Conservation (phyloP, 257 asterid species). For the Linaria vulgaris region DNA sequence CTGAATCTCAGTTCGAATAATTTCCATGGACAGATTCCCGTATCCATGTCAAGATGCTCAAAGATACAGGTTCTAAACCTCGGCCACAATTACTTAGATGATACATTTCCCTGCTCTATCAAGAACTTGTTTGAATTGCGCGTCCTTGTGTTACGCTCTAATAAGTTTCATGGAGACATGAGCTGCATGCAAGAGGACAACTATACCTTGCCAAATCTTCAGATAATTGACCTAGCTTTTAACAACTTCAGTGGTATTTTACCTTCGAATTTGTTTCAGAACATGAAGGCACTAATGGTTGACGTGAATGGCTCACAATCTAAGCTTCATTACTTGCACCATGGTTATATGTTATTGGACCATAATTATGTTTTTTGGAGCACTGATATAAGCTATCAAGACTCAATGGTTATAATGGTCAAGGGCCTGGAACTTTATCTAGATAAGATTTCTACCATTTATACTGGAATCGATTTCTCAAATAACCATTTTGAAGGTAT, state of each 20-base stretch:
- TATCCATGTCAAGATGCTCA: conserved; percentile 44
- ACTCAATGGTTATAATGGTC: conserved; percentile 35
- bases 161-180: conserved; percentile 37
- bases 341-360: neutral
- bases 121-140: conserved; percentile 25
- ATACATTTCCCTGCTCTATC: no score
- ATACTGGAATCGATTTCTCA: conserved; percentile 23
- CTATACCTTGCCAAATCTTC: conserved; percentile 27
- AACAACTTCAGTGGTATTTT: conserved; percentile 35
- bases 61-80: no score
- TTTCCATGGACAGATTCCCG: conserved; percentile 43
- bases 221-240: conserved; percentile 37
- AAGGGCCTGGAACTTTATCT: conserved; percentile 41
- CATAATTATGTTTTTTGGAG: no score
- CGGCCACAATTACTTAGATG: no score
- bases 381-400: conserved; percentile 37
- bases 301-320: conserved; percentile 7
- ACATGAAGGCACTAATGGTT: conserved; percentile 32
- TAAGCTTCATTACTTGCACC: conserved; percentile 24
- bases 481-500: no score
- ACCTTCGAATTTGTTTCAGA: conserved; percentile 26
- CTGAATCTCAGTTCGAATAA: conserved; percentile 47
- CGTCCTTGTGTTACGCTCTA: conserved; percentile 34
- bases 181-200: conserved; percentile 24
- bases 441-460: conserved; percentile 40